phyloP scores from a whole-genome alignment of 352 stramenopile species.

The Phytophthora aleatoria region DNA sequence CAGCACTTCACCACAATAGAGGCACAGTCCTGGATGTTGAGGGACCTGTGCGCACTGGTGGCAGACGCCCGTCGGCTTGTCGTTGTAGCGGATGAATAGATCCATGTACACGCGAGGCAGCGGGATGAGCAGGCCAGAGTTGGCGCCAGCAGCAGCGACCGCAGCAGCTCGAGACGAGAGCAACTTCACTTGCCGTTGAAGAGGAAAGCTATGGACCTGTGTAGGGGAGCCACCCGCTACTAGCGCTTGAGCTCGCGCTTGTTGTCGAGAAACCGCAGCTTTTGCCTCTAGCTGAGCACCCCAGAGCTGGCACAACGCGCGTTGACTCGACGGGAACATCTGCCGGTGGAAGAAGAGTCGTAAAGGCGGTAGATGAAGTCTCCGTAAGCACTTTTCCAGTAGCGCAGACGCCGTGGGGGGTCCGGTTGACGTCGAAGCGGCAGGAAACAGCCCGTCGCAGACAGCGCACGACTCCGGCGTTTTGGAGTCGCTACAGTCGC shows the following conservation, averaged over 20 bases:
- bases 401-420: constrained; percentile 24
- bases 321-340: constrained; percentile 63
- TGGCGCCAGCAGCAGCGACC: constrained; percentile 13
- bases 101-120: constrained; percentile 84
- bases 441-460: constrained; percentile 64
- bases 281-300: constrained; percentile 72
- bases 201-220: constrained; percentile 25
- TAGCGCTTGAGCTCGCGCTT: constrained; percentile 31
- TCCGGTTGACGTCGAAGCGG: constrained; percentile 14
- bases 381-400: constrained; percentile 53
- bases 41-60: constrained; percentile 61
- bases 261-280: constrained; percentile 59
- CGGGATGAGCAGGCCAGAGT: constrained; percentile 40
- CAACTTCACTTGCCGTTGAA: constrained; percentile 36
- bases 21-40: constrained; percentile 74
- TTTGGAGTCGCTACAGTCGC: constrained; percentile 15
- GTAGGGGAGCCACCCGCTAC: constrained; percentile 6
- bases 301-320: constrained; percentile 74
- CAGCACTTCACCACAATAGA: constrained; percentile 75
- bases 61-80: constrained; percentile 63
- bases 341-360: constrained; percentile 68
- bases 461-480: constrained; percentile 50
- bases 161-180: constrained; percentile 30
- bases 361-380: constrained; percentile 71
- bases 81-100: constrained; percentile 81